phyloP scores from a whole-genome alignment of 495 filamentous ascomycete genomes.

The Aspergillus olivimuriae region DNA sequence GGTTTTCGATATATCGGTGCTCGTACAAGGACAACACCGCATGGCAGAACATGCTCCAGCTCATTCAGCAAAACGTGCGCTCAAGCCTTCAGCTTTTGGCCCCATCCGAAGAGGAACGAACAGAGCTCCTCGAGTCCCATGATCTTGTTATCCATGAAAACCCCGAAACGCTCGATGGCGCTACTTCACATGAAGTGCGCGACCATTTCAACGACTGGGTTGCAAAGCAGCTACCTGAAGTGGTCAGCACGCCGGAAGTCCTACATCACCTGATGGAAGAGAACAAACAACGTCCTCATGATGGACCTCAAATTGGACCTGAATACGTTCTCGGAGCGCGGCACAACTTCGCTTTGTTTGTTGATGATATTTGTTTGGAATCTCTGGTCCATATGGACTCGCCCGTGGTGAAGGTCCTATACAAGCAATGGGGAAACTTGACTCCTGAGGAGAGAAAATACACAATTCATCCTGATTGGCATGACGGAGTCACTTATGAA shows the following conservation, averaged over 20 bases:
- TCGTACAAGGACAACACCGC: neutral
- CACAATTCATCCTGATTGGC: neutral
- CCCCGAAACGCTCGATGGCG: neutral
- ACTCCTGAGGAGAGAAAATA: neutral
- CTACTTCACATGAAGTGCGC: neutral
- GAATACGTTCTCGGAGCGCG: neutral
- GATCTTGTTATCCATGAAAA: neutral
- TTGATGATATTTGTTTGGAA: neutral
- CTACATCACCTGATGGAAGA: neutral
- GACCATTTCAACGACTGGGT: neutral
- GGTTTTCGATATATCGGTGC: neutral
- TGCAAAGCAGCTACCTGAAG: too few relatives aligned
- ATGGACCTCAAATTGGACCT: neutral
- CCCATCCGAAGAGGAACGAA: neutral
- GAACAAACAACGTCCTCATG: neutral
- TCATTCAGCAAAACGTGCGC: neutral
- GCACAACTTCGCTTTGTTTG: neutral
- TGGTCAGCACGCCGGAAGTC: too few relatives aligned
- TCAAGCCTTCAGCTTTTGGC: neutral
- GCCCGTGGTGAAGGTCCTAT: neutral
- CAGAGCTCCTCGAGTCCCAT: neutral
- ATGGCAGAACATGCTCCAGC: neutral
- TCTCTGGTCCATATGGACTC: neutral
- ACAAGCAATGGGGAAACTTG: neutral
- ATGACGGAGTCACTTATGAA: neutral